phyloP scores from a whole-genome alignment of 2,329 filamentous ascomycete genomes.

The Dichotomopilus funicola region DNA sequence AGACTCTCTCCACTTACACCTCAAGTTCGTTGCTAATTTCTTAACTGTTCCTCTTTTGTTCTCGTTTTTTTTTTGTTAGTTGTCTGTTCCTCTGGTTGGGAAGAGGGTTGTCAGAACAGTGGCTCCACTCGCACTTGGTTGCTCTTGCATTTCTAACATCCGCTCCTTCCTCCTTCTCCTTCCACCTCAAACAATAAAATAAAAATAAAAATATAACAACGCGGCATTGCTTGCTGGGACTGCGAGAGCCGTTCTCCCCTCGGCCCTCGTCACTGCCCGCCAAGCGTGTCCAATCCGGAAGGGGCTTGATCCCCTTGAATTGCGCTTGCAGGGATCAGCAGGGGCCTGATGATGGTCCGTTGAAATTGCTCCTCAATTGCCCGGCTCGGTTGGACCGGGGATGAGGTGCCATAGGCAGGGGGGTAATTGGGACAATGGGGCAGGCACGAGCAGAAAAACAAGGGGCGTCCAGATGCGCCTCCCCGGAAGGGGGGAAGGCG shows the following conservation, averaged over 20 bases:
- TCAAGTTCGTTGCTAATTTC: too few species aligned
- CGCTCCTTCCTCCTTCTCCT: too few species aligned
- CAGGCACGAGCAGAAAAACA: slow-evolving; percentile 4
- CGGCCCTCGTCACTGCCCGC: slow-evolving; percentile 12
- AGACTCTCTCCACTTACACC: too few species aligned
- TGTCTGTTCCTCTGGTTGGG: too few species aligned
- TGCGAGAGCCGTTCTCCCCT: slow-evolving; percentile 3
- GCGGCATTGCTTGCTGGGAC: too few species aligned
- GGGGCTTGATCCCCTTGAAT: slow-evolving; percentile 18
- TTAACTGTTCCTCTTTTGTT: too few species aligned
- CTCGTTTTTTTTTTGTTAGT: too few species aligned
- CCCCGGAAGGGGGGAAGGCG: background rate
- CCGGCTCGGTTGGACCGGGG: slow-evolving; percentile 12
- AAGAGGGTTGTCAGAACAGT: too few species aligned
- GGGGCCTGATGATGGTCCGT: slow-evolving; percentile 22
- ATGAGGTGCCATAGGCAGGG: slow-evolving; percentile 7
- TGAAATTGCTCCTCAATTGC: slow-evolving; percentile 25
- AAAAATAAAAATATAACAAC: too few species aligned
- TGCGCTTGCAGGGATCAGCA: slow-evolving; percentile 21
- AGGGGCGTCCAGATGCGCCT: slow-evolving; percentile 1
- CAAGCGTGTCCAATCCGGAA: slow-evolving; percentile 17
- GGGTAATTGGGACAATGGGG: background rate
- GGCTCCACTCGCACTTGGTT: too few species aligned
- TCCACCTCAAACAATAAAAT: too few species aligned
- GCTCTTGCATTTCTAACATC: too few species aligned